Percentiles rank a stretch among this genome's conserved stretches.
Evolutionary conservation across 805 yeast species (phyloP).

Genomic region (Metschnikowia baotianmanensis): DNA sequence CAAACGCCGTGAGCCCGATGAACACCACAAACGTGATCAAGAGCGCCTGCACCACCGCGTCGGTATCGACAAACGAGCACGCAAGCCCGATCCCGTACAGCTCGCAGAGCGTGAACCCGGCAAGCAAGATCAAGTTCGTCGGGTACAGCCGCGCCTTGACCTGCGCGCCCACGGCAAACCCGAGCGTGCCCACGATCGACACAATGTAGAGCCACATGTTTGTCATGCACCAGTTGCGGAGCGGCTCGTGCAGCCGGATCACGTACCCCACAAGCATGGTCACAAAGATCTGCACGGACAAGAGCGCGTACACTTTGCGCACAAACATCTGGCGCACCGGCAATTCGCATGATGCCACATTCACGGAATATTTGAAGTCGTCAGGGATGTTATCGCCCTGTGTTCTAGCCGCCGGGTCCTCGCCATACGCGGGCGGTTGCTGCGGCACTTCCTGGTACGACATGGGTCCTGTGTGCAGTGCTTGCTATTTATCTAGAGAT

Average conservation of each 20-base stretch:
- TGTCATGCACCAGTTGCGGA: conserved; percentile 53
- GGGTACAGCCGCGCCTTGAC: conserved; percentile 69
- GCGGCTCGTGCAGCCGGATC: conserved; percentile 43
- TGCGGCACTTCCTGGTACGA: conserved; percentile 12
- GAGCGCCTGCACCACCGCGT: conserved; percentile 67
- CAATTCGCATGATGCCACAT: conserved; percentile 74
- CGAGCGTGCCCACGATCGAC: conserved; percentile 58
- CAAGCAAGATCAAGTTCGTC: conserved; percentile 55
- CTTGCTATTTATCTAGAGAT: too few species aligned
- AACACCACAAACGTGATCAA: conserved; percentile 67
- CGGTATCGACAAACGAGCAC: conserved; percentile 60
- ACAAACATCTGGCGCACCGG: conserved; percentile 73
- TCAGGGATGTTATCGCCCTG: conserved; percentile 33
- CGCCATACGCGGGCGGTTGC: conserved; percentile 18
- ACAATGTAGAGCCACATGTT: conserved; percentile 61
- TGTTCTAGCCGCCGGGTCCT: conserved; percentile 15
- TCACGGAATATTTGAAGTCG: conserved; percentile 79
- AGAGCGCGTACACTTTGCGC: conserved; percentile 74
- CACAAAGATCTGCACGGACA: conserved; percentile 58
- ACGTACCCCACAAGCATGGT: conserved; percentile 59
- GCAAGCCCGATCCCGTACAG: conserved; percentile 69
- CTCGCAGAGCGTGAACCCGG: conserved; percentile 71
- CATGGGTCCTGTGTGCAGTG: conserved; percentile 4
- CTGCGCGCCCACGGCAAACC: conserved; percentile 61
- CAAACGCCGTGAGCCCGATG: conserved; percentile 72